Evolutionary conservation across 2,329 filamentous ascomycete species (phyloP).

Genomic region (Epichloe sibirici): DNA sequence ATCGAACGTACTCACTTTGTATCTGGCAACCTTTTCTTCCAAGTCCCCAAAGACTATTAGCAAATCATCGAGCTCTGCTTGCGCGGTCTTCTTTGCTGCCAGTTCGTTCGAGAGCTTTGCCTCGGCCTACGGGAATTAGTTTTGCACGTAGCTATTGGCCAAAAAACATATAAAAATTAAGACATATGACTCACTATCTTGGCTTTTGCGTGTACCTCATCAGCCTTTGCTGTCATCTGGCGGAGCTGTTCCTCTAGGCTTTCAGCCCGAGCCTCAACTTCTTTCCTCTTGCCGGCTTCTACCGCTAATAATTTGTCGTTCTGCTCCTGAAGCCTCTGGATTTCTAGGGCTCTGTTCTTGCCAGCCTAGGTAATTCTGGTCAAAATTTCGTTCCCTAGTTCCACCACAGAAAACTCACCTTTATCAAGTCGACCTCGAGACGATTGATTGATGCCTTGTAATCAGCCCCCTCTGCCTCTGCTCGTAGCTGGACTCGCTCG

Average conservation of each 20-base stretch:
- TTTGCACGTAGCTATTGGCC: neutral
- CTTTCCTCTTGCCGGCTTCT: slow-evolving; percentile 19
- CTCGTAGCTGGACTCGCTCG: slow-evolving; percentile 34
- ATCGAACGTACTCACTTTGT: slow-evolving; percentile 46
- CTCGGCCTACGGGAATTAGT: slow-evolving; percentile 16
- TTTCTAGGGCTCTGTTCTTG: slow-evolving; percentile 47
- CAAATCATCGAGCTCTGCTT: slow-evolving; percentile 68
- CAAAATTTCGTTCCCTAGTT: neutral
- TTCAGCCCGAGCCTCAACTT: slow-evolving; percentile 13
- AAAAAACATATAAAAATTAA: neutral
- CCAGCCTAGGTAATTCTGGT: slow-evolving; percentile 32
- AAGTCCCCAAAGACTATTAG: slow-evolving; percentile 71
- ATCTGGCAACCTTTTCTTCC: slow-evolving; percentile 63
- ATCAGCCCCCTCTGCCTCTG: slow-evolving; percentile 53
- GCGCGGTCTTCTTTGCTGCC: slow-evolving; percentile 49
- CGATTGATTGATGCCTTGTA: slow-evolving; percentile 47
- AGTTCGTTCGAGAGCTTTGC: slow-evolving; percentile 32
- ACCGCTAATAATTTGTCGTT: slow-evolving; percentile 23
- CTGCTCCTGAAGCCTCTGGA: slow-evolving; percentile 38
- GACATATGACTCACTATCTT: slow-evolving; percentile 13
- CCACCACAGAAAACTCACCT: slow-evolving; percentile 25
- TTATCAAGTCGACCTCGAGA: slow-evolving; percentile 50
- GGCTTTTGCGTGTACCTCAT: slow-evolving; percentile 13
- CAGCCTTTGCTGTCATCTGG: slow-evolving; percentile 9
- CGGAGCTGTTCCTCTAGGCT: slow-evolving; percentile 18